phyloP scores from a whole-genome alignment of 306 rosid species.

The Neltuma alba region DNA sequence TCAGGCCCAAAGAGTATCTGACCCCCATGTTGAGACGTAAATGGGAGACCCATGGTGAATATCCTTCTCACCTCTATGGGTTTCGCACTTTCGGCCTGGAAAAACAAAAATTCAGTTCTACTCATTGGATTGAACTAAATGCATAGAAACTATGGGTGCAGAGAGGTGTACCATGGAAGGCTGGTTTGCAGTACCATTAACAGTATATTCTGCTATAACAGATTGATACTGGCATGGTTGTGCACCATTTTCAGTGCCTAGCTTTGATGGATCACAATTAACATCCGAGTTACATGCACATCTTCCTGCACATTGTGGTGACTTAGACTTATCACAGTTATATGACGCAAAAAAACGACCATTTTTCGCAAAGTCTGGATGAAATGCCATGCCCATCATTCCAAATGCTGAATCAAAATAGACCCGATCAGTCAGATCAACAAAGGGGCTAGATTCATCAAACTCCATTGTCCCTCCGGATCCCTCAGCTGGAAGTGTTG shows the following conservation, averaged over 20 bases:
- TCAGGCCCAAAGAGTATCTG: slow-evolving; percentile 92
- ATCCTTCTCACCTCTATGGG: slow-evolving; percentile 92
- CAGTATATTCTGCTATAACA: slow-evolving; percentile 81
- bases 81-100: slow-evolving; percentile 84
- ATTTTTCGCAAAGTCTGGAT: slow-evolving; percentile 74
- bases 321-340: slow-evolving; percentile 84
- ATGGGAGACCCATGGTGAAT: slow-evolving; percentile 94
- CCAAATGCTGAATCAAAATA: slow-evolving; percentile 75
- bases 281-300: slow-evolving; percentile 94
- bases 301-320: slow-evolving; percentile 90
- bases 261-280: slow-evolving; percentile 89
- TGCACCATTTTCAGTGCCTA: slow-evolving; percentile 60
- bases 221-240: slow-evolving; percentile 89
- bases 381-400: slow-evolving; percentile 97
- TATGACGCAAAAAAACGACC: slow-evolving; percentile 95
- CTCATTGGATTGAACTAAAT: slow-evolving; percentile 21
- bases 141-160: slow-evolving; percentile 5
- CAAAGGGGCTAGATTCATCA: slow-evolving; percentile 79
- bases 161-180: slow-evolving; percentile 70
- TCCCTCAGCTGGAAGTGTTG: slow-evolving; percentile 72
- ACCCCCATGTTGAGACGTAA: slow-evolving; percentile 75
- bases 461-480: slow-evolving; percentile 62
- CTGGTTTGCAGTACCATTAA: slow-evolving; percentile 62
- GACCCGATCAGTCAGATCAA: slow-evolving; percentile 87
- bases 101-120: slow-evolving; percentile 29